Base-by-base conservation (phyloP, 352 stramenopile species). In the Phytophthora megakarya region DNA sequence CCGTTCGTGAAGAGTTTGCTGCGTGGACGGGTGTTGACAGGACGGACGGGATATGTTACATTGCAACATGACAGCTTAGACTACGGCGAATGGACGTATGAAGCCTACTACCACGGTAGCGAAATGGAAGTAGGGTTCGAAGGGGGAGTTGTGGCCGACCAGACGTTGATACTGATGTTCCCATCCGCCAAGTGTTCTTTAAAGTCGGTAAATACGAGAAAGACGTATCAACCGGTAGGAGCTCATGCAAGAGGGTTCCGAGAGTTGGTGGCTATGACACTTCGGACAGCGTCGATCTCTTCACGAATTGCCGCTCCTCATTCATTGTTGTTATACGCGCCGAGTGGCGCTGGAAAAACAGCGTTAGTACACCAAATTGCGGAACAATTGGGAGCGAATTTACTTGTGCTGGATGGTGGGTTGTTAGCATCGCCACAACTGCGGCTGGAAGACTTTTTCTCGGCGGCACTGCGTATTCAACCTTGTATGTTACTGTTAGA, bases 301-400 rank as follows among this genome's bases (percentile, higher is more conserved):
- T 35, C 8, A 2, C 8, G n/a, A 10, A 45, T 71, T 19, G 22
- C 50, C 9, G 65, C 58, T 7, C 61, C 76, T 37, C 67, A 62
- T 3, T 91, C 80, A 3, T 33, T 93, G 3, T 44, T 96, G 11
- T 44, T 96, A 4, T 79, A 93, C 16, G 87, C 73, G 25, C 70
- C 82, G 0, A 90, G 77, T 33, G 85, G 87, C 7, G 70, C 83
- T 10, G 87, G 87, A 15, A 96, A 96, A 60, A 90, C 84, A 15
- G 90, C 78, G 16, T 53, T 89, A 28, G 76, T 90, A 5, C 70
- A 75, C 6, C 80, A 88, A 21, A 55, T 89, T 33, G 78, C 83
- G 2, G 42, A 70, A 2, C 65, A 84, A 25, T 32, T 90, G 9
- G 19, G 30, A 13, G 85, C 80, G 1, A 92, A 84, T 42, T 35